These are phyloP conservation scores for Myriosclerotinia scirpicola DNA, from an alignment of 2,329 filamentous ascomycete species.

Conservation along the genomic window DNA sequence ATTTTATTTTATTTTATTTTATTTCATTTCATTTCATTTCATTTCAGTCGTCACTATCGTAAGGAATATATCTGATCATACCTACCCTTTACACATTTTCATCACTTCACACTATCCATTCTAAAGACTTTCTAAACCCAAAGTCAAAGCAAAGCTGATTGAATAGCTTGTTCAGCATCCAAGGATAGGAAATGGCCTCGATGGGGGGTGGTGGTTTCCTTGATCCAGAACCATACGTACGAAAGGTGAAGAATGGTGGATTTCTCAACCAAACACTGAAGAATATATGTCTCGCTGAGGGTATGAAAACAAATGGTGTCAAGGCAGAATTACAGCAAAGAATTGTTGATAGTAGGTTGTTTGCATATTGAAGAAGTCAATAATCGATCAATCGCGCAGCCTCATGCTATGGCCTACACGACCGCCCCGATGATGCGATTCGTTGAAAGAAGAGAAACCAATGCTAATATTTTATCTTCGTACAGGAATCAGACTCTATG, in stretches of 20 bases:
- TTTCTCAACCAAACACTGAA: conserved; percentile 38
- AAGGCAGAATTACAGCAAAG: conserved; percentile 80
- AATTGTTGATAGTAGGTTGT: conserved; percentile 70
- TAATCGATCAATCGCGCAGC: background rate
- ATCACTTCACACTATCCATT: background rate
- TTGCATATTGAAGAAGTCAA: background rate
- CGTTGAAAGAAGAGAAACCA: background rate
- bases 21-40: background rate
- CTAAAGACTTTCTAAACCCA: background rate
- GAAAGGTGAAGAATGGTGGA: conserved; percentile 34
- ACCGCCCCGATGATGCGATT: background rate
- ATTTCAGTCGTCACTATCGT: background rate
- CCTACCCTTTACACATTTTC: background rate
- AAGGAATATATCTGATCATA: background rate
- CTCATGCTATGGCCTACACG: background rate
- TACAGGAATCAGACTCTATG: conserved; percentile 33
- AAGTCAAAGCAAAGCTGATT: background rate
- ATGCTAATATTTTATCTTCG: conserved; percentile 21
- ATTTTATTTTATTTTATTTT: too few relatives aligned
- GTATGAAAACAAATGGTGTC: conserved; percentile 75
- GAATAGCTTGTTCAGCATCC: conserved; percentile 12
- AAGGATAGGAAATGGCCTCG: conserved; percentile 38
- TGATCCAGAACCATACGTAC: conserved; percentile 37
- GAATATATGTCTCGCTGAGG: conserved; percentile 67
- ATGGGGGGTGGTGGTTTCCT: conserved; percentile 37